Base-by-base conservation (phyloP, 2,329 filamentous ascomycete genomes). In the Didymella keratinophila region DNA sequence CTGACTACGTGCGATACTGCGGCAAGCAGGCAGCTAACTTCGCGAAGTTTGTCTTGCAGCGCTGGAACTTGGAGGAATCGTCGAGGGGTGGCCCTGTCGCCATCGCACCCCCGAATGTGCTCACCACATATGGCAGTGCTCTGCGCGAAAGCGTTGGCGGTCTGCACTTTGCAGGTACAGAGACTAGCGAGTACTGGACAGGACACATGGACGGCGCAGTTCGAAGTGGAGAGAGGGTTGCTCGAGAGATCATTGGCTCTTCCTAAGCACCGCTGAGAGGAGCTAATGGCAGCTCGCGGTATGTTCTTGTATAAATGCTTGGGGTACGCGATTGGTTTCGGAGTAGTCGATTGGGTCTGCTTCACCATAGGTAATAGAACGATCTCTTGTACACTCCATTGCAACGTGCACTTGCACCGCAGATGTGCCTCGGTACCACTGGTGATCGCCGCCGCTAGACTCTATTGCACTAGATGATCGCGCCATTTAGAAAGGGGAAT, bases 131-230 rank as follows among this genome's bases (percentile, higher is more conserved):
- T 54, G 60, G 64, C 16, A 20, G 30, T 14, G 62, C 61, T 2
- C 52, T 68, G 18, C 54, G 65, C 41, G 45, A 65, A 44, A 58
- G 36, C 2, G 56, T 72, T 18, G 77, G 76, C 2, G 75, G 81
- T 30, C 27, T 85, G 3, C 80, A 86, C 62, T 87, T 86, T 62
- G 82, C 79, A 2, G 84, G 85, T 0, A 85, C 84, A 0, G 84
- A 87, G 73, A 83, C 80, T 1, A 78, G 80, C 0, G 74, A 66
- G 2, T 78, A 82, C 56, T 86, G 84, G 84, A 83, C 81, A 53
- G 84, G 84, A 0, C 86, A 86, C 65, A 85, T 87, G 82, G 84
- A 87, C 59, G 84, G 85, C 1, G 84, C 84, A 0, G 72, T 86
- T 11, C 64, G 79, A 6, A 80, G 76, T 48, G 84, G 84, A 1